These are phyloP conservation scores for Plasmodium vivax DNA, from an alignment of 169 alveolate genomes.

Conservation along the genomic window DNA sequence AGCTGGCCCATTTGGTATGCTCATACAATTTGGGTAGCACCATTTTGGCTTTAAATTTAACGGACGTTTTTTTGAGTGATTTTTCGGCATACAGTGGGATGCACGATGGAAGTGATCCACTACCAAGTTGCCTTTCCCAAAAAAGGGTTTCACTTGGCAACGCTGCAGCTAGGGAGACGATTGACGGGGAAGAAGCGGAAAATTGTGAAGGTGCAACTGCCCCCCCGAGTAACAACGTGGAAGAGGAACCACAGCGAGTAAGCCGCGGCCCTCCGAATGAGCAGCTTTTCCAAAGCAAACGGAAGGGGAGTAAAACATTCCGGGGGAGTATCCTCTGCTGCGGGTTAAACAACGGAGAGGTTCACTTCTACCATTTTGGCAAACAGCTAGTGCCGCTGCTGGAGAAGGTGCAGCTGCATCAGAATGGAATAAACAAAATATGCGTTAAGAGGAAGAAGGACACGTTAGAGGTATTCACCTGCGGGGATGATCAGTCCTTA, in stretches of 20 bases:
- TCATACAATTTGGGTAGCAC: conserved; percentile 47
- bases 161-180: neutral
- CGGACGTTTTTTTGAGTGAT: neutral
- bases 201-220: neutral
- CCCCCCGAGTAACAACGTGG: neutral
- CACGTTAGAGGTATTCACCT: conserved; percentile 18
- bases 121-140: neutral
- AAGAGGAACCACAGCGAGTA: neutral
- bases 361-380: conserved; percentile 16
- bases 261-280: neutral
- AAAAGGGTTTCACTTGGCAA: neutral
- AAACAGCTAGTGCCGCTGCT: neutral
- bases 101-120: neutral
- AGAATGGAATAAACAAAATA: conserved; percentile 63
- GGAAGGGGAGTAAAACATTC: neutral
- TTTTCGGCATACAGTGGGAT: neutral
- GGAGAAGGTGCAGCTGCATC: conserved; percentile 26
- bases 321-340: conserved; percentile 10
- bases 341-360: conserved; percentile 49
- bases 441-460: conserved; percentile 14
- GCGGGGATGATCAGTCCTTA: conserved; percentile 68
- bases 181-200: neutral
- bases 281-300: neutral
- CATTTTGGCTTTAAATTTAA: neutral
- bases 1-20: conserved; percentile 4